These are phyloP conservation scores for Colletotrichum sp. DNA, from an alignment of 2,329 filamentous ascomycete species.

Conservation along the genomic window DNA sequence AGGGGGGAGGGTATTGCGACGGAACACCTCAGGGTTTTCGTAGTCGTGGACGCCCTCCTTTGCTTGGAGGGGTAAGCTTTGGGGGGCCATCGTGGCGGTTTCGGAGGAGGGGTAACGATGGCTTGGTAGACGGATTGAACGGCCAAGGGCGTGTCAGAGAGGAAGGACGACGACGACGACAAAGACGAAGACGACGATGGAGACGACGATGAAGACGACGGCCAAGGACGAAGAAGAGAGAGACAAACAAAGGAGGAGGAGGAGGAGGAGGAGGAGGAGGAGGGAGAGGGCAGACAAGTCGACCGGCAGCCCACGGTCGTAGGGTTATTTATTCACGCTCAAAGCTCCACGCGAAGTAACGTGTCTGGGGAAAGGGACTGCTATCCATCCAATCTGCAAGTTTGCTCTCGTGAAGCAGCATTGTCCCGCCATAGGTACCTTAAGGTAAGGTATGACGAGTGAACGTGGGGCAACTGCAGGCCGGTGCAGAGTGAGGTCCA, in stretches of 20 bases:
- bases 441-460: slow-evolving; percentile 1
- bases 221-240: not conserved
- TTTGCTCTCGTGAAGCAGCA: slow-evolving; percentile 10
- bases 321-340: slow-evolving; percentile 14
- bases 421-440: slow-evolving; percentile 3
- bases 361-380: not conserved
- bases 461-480: not conserved
- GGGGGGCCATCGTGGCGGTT: slow-evolving; percentile 22
- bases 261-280: not conserved
- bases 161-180: not conserved
- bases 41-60: slow-evolving; percentile 48
- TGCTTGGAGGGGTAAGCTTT: slow-evolving; percentile 37
- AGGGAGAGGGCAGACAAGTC: not conserved
- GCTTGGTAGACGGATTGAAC: not conserved
- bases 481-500: not conserved
- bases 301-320: not conserved
- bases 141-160: not conserved
- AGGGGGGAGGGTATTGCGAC: slow-evolving; percentile 57
- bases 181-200: not conserved
- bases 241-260: not conserved
- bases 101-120: not conserved
- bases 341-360: slow-evolving; percentile 3
- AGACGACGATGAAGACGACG: not conserved
- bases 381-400: not conserved
- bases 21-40: slow-evolving; percentile 54